Evolutionary conservation across 768 basidiomycete species (phyloP), one percentile per base, ranked within the genome.

Genomic region (Lepiota venenata): DNA sequence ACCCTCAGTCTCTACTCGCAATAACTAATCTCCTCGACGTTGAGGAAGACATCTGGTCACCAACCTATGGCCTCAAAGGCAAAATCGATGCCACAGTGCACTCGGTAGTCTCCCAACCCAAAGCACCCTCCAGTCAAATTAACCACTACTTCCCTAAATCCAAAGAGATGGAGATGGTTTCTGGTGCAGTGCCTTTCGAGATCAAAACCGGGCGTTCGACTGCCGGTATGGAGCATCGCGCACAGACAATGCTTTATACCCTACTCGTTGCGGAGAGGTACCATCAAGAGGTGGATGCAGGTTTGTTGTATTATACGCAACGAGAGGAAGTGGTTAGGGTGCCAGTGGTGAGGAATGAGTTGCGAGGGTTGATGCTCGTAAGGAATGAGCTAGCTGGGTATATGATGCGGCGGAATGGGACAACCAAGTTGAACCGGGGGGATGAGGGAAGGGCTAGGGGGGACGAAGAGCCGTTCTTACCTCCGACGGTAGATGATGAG

Each of bases 1-100:
- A 75, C 40, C 67, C 76, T 21, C 69, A 71, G 1, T 79, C 85
- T 1, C 71, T 80, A 9, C 76, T 97, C 0, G 88, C 91, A 0
- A 84, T 99, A 45, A 74, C 81, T 4, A 74, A 85, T 25, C 69
- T 97, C 4, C 80, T 92, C 57, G 94, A 93, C 54, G 79, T 96
- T 39, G 97, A 99, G 73, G 97, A 99, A 65, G 94, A 98, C 60
- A 96, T 99, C 59, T 97, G 92, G 89, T 95, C 93, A 0, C 96
- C 97, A 0, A 87, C 83, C 2, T 96, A 91, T 62, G 97, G 97
- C 1, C 74, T 99, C 35, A 96, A 95, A 67, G 97, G 97, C 20
- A 98, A 98, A 70, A 74, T 98, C 18, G 97, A 99, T 61, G 96
- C 90, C 1, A 93, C 88, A 1, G 83, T 98, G 22, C 74, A 66